Conservation (phyloP, 768 basidiomycete genomes). For the Russula foetens region DNA sequence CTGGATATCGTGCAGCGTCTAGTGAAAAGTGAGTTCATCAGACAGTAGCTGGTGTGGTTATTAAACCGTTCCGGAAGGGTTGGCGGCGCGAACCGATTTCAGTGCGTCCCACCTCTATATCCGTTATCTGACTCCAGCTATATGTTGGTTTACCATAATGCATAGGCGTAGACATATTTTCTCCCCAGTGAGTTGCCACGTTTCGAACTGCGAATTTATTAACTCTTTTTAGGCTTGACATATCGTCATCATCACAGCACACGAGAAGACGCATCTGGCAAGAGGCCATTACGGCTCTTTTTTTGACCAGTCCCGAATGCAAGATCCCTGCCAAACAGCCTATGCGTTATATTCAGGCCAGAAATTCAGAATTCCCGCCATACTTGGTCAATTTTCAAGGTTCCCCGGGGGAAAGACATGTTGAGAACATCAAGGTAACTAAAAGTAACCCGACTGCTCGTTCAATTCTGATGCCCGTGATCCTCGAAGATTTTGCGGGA, state of each 20-base stretch:
- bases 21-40: constrained; percentile 48
- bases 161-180: constrained; percentile 72
- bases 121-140: background rate
- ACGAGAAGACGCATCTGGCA: constrained; percentile 71
- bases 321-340: constrained; percentile 49
- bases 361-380: constrained; percentile 53
- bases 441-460: background rate
- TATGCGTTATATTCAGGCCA: constrained; percentile 52
- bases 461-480: background rate
- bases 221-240: constrained; percentile 40
- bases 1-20: constrained; percentile 40
- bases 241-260: constrained; percentile 50
- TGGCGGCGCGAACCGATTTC: constrained; percentile 63
- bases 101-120: constrained; percentile 36
- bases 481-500: constrained; percentile 58
- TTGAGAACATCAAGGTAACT: constrained; percentile 70
- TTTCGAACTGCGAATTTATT: background rate
- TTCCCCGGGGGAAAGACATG: constrained; percentile 60
- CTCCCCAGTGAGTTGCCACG: constrained; percentile 43
- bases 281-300: constrained; percentile 58
- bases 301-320: constrained; percentile 52
- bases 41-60: background rate
- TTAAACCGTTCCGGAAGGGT: constrained; percentile 30
- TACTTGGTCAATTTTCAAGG: constrained; percentile 60
- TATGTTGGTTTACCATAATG: background rate